A percentile compares a stretch with the other conserved stretches of the same genome.
These are phyloP conservation scores for Tetrapisispora phaffii DNA, from an alignment of 805 yeast species.

Conservation along the genomic window DNA sequence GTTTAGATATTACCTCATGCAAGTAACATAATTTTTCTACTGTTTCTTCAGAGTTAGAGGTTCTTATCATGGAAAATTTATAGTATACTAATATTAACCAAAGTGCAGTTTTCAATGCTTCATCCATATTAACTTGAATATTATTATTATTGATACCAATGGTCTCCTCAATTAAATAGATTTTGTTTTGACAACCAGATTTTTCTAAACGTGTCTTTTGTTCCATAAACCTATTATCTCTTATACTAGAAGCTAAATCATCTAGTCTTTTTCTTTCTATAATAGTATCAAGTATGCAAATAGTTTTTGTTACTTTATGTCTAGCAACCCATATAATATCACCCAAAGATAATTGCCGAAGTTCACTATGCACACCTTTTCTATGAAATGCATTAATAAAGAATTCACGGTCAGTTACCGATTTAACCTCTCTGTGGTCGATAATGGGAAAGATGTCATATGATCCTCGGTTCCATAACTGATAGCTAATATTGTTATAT, in stretches of 20 bases:
- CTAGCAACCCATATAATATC: slow-evolving; percentile 86
- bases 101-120: slow-evolving; percentile 67
- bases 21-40: slow-evolving; percentile 33
- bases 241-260: slow-evolving; percentile 72
- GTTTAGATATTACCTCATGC: slow-evolving; percentile 41
- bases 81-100: slow-evolving; percentile 58
- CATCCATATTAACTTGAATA: slow-evolving; percentile 39
- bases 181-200: slow-evolving; percentile 56
- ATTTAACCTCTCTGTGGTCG: slow-evolving; percentile 76
- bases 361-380: slow-evolving; percentile 42
- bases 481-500: slow-evolving; percentile 22
- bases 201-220: slow-evolving; percentile 70
- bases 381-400: slow-evolving; percentile 46
- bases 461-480: slow-evolving; percentile 50
- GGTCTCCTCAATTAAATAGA: slow-evolving; percentile 74
- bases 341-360: slow-evolving; percentile 62
- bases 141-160: slow-evolving; percentile 25
- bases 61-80: slow-evolving; percentile 56
- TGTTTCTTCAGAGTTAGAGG: slow-evolving; percentile 67
- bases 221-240: slow-evolving; percentile 82
- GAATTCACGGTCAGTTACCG: slow-evolving; percentile 57
- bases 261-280: slow-evolving; percentile 84
- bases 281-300: slow-evolving; percentile 69
- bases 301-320: slow-evolving; percentile 44
- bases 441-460: slow-evolving; percentile 54